phyloP scores from a whole-genome alignment of 768 basidiomycete species.

The Lactarius quietus region DNA sequence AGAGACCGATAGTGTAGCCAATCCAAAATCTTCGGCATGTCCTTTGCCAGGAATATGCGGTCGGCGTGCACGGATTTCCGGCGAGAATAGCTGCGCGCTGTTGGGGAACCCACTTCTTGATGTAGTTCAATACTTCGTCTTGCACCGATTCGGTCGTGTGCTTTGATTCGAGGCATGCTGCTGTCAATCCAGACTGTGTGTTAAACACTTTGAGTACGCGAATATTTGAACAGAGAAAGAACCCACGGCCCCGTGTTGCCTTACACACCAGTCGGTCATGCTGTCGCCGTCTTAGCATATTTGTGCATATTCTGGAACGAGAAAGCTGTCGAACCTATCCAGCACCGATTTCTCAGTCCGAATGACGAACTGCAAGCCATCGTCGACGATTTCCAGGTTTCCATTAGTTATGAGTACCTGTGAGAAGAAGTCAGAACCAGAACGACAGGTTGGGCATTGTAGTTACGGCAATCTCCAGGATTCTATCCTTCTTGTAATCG shows the following conservation, averaged over 20 bases:
- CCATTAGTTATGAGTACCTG: constrained; percentile 89
- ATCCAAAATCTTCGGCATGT: constrained; percentile 79
- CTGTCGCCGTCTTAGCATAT: constrained; percentile 36
- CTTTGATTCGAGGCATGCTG: constrained; percentile 71
- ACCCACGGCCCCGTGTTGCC: constrained; percentile 71
- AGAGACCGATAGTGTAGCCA: constrained; percentile 77
- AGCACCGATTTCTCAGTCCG: constrained; percentile 63
- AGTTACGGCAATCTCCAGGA: constrained; percentile 76
- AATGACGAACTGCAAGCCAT: constrained; percentile 76
- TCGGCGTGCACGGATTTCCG: constrained; percentile 85
- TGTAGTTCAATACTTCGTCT: constrained; percentile 62
- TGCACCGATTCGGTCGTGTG: constrained; percentile 59
- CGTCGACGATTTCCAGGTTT: constrained; percentile 73
- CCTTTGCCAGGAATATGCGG: constrained; percentile 60
- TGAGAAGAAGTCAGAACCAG: not conserved
- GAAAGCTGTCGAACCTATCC: constrained; percentile 50
- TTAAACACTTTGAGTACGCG: constrained; percentile 4
- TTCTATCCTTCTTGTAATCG: constrained; percentile 58
- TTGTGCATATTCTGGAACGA: not conserved
- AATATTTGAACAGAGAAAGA: not conserved
- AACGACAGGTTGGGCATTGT: not conserved
- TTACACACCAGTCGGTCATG: constrained; percentile 87
- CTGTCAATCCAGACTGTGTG: constrained; percentile 72
- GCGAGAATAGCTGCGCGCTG: constrained; percentile 66
- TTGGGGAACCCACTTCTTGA: constrained; percentile 81